These are phyloP conservation scores for Cucumis sativus DNA, from an alignment of 306 rosid genomes.

Conservation along the genomic window DNA sequence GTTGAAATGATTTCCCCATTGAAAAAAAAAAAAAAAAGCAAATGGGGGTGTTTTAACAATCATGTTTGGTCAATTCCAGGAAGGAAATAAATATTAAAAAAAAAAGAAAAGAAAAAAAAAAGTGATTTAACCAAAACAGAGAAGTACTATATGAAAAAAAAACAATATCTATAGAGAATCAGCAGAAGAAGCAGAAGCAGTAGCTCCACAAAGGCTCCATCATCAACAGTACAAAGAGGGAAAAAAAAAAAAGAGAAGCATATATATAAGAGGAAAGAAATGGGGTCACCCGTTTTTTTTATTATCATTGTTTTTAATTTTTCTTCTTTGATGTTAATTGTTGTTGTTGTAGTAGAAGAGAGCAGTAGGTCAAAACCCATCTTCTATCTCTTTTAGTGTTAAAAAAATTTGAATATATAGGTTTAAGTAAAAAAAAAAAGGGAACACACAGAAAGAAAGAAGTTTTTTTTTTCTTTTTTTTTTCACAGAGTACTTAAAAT, in stretches of 20 bases:
- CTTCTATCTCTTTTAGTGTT: constrained; percentile 39
- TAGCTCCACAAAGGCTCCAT: constrained; percentile 11
- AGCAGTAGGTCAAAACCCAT: constrained; percentile 15
- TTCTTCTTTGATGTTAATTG: constrained; percentile 29
- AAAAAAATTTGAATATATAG: constrained; percentile 62
- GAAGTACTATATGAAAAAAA: not conserved
- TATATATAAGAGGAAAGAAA: constrained; percentile 39
- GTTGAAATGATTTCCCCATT: not conserved
- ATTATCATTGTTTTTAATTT: not conserved
- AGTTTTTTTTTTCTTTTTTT: not conserved
- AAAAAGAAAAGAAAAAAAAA: not conserved
- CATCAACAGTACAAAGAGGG: constrained; percentile 32
- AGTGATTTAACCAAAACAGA: not conserved
- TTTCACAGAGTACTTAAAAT: constrained; percentile 16
- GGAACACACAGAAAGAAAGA: constrained; percentile 8
- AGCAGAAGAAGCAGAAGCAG: not conserved
- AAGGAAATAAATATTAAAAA: not conserved
- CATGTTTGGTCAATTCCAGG: constrained; percentile 5
- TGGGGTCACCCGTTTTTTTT: constrained; percentile 27
- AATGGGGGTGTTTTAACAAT: not conserved
- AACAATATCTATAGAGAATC: constrained; percentile 5
- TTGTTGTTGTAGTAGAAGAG: constrained; percentile 17
- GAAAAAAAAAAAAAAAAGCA: not conserved
- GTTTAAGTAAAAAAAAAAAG: constrained; percentile 21
- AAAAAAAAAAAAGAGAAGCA: constrained; percentile 11